Evolutionary conservation across 371 early-diverging fungal genomes (phyloP).

Genomic region (Encephalitozoon romaleae): DNA sequence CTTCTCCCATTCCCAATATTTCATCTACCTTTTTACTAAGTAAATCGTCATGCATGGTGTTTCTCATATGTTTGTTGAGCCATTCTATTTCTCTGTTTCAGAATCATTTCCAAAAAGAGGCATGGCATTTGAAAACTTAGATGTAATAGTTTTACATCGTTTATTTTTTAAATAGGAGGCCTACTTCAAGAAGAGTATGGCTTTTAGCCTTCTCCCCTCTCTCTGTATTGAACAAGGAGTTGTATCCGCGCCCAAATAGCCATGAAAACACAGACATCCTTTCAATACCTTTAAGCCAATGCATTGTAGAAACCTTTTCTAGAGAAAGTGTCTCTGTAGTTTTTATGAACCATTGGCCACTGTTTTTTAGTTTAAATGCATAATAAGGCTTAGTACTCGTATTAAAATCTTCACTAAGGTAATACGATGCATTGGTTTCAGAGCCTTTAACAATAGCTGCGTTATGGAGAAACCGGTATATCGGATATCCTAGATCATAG

Average conservation of each 20-base stretch:
- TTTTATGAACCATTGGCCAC: not conserved
- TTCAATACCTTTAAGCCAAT: not conserved
- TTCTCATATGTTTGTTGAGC: not conserved
- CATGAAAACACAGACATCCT: not conserved
- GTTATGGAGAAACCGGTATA: not conserved
- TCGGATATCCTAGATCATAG: conserved; percentile 16
- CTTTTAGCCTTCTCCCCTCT: not conserved
- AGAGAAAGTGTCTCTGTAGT: not conserved
- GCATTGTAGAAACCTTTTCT: not conserved
- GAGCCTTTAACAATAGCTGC: conserved; percentile 9
- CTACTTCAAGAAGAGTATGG: not conserved
- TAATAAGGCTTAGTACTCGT: not conserved
- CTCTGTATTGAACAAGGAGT: not conserved
- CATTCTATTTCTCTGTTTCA: not conserved
- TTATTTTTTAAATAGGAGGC: not conserved
- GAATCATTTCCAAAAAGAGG: not conserved
- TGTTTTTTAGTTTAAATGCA: not conserved
- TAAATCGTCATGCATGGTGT: not conserved
- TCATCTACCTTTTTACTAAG: not conserved
- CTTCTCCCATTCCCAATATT: conserved; percentile 28
- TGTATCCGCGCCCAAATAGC: not conserved
- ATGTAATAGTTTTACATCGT: not conserved
- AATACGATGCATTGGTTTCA: not conserved
- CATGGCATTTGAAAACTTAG: not conserved
- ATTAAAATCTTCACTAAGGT: not conserved